These are phyloP conservation scores for Neoboletus subvelutipes DNA, from an alignment of 768 basidiomycete species.

Conservation along the genomic window DNA sequence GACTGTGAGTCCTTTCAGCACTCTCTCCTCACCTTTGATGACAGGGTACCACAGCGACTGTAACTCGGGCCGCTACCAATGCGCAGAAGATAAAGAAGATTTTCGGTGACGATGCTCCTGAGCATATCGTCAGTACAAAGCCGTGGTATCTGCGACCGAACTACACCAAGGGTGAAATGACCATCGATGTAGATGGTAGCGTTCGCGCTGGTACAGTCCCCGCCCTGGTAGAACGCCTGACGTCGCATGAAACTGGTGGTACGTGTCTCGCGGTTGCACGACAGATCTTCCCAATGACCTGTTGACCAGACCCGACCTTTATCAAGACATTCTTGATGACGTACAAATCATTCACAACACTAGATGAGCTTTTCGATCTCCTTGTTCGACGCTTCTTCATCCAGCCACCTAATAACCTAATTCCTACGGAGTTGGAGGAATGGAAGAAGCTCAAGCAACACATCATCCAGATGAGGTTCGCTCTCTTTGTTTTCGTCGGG, in stretches of 20 bases:
- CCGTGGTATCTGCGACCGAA: conserved; percentile 89
- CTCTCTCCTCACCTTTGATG: background rate
- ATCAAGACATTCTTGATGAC: conserved; percentile 93
- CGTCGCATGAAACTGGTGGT: conserved; percentile 89
- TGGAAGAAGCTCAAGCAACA: conserved; percentile 88
- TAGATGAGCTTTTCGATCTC: conserved; percentile 78
- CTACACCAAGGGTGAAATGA: conserved; percentile 75
- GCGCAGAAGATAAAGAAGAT: conserved; percentile 64
- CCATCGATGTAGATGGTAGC: conserved; percentile 80
- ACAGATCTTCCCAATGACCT: conserved; percentile 1
- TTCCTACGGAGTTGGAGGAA: conserved; percentile 58
- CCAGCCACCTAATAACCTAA: conserved; percentile 66
- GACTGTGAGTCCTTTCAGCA: conserved; percentile 20
- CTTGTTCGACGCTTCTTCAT: conserved; percentile 81
- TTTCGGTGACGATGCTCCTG: conserved; percentile 60
- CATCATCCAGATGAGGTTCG: conserved; percentile 83
- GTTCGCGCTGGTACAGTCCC: conserved; percentile 85
- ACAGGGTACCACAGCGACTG: conserved; percentile 20
- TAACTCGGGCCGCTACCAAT: conserved; percentile 28
- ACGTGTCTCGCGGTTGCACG: conserved; percentile 25
- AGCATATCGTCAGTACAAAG: conserved; percentile 44
- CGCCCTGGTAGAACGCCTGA: conserved; percentile 86
- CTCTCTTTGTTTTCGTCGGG: conserved; percentile 6
- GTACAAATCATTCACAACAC: conserved; percentile 89
- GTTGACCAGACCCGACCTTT: conserved; percentile 64